Conservation (phyloP, 768 basidiomycete genomes). For the Panus rudis region DNA sequence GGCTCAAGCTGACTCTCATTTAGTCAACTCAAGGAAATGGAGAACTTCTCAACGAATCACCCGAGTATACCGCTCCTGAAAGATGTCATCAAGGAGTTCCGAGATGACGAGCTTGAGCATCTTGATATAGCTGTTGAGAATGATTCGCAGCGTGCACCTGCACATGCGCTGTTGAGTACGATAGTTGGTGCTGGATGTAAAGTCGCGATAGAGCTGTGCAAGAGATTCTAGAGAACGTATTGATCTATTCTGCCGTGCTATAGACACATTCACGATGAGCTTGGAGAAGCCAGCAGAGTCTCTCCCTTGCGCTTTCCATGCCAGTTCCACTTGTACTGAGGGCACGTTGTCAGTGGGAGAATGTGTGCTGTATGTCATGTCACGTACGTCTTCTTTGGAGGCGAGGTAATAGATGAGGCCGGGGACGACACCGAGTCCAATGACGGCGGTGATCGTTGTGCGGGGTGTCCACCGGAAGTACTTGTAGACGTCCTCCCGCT, state of each 20-base stretch:
- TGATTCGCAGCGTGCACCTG: conserved; percentile 83
- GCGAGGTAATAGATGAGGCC: conserved; percentile 43
- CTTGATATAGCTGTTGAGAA: conserved; percentile 86
- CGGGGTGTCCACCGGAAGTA: conserved; percentile 74
- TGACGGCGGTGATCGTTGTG: conserved; percentile 52
- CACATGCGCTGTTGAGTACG: conserved; percentile 83
- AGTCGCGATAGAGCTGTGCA: conserved; percentile 85
- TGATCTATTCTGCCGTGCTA: no score
- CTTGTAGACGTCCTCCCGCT: conserved; percentile 84
- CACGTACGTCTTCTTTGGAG: conserved; percentile 32
- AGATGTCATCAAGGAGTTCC: conserved; percentile 71
- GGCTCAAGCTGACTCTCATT: conserved; percentile 2
- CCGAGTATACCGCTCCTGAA: conserved; percentile 72
- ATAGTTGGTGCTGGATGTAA: conserved; percentile 83
- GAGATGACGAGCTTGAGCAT: conserved; percentile 94
- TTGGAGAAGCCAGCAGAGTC: conserved; percentile 27
- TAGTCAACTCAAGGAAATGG: conserved; percentile 79
- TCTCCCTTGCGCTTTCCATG: conserved; percentile 43
- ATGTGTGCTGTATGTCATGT: not conserved
- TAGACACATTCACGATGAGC: conserved; percentile 2
- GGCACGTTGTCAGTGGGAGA: not conserved
- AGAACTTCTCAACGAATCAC: conserved; percentile 55
- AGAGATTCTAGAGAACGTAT: conserved; percentile 47
- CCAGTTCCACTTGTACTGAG: conserved; percentile 49
- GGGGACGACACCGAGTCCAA: conserved; percentile 63